A percentile compares a stretch with the other conserved stretches of the same genome.
Conservation (phyloP, 345 rosid genomes). For the Arabidopsis suecica region DNA sequence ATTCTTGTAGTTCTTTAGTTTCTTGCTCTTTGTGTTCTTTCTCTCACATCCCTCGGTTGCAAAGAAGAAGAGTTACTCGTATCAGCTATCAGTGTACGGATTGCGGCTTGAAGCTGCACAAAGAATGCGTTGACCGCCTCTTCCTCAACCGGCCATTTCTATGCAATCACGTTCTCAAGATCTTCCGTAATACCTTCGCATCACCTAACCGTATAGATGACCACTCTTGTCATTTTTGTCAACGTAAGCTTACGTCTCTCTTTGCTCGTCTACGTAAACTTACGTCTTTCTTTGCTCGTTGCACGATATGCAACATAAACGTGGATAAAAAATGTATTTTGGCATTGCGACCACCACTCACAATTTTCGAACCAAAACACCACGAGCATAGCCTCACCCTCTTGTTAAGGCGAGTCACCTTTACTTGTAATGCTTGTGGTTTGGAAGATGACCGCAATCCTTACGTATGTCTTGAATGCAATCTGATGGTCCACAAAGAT, state of each 20-base stretch:
- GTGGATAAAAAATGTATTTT: accelerated
- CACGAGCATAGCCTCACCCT: background rate
- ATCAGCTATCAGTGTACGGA: no score
- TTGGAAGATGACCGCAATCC: background rate
- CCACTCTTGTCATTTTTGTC: background rate
- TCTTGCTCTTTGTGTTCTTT: no score
- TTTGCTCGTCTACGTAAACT: background rate
- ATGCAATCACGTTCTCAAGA: no score
- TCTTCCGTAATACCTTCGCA: no score
- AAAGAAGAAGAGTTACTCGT: no score
- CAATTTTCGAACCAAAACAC: background rate
- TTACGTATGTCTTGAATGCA: background rate
- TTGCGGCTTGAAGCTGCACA: no score
- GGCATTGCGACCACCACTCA: background rate
- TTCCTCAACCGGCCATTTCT: no score
- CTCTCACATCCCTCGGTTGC: no score
- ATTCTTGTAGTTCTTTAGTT: no score
- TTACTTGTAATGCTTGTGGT: background rate
- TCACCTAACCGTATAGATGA: no score
- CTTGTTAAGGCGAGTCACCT: background rate
- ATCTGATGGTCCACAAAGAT: background rate
- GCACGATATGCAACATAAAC: background rate
- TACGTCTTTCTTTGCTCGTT: background rate
- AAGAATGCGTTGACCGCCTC: no score
- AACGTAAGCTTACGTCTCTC: background rate